phyloP scores from a whole-genome alignment of 2,329 filamentous ascomycete species.

The Penicillium fuscoglaucum region DNA sequence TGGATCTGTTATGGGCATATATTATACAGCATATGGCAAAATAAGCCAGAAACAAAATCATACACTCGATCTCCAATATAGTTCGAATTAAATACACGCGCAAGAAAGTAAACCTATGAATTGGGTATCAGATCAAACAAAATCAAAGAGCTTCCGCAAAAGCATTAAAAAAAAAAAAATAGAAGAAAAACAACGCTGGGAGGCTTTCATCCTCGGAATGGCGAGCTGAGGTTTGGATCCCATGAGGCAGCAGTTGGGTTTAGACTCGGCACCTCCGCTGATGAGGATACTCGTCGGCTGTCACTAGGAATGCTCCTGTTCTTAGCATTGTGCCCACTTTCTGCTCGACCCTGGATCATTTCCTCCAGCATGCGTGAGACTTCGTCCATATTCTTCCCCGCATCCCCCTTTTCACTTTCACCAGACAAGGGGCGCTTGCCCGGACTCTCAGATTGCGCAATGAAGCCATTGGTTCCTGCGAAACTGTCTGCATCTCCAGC shows the following conservation, averaged over 20 bases:
- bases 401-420: constrained; percentile 34
- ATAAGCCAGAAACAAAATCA: constrained; percentile 1
- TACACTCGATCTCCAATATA: constrained; percentile 1
- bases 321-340: constrained; percentile 70
- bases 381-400: constrained; percentile 75
- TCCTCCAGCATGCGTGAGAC: constrained; percentile 93
- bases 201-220: constrained; percentile 11
- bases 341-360: constrained; percentile 89
- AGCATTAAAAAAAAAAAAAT: constrained; percentile 7
- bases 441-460: constrained; percentile 28
- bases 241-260: constrained; percentile 29
- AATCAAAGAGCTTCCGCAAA: constrained; percentile 12
- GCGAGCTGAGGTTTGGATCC: constrained; percentile 11
- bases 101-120: constrained; percentile 18
- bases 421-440: constrained; percentile 34
- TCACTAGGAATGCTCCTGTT: constrained; percentile 57
- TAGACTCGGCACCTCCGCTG: constrained; percentile 28
- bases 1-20: not conserved
- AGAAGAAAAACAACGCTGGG: constrained; percentile 15
- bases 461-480: constrained; percentile 13
- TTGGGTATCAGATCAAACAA: constrained; percentile 30
- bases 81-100: constrained; percentile 15
- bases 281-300: constrained; percentile 34
- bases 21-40: constrained; percentile 3
- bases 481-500: constrained; percentile 33